Evolutionary conservation across 345 rosid species (phyloP).

Genomic region (Mallotus nudiflorus): DNA sequence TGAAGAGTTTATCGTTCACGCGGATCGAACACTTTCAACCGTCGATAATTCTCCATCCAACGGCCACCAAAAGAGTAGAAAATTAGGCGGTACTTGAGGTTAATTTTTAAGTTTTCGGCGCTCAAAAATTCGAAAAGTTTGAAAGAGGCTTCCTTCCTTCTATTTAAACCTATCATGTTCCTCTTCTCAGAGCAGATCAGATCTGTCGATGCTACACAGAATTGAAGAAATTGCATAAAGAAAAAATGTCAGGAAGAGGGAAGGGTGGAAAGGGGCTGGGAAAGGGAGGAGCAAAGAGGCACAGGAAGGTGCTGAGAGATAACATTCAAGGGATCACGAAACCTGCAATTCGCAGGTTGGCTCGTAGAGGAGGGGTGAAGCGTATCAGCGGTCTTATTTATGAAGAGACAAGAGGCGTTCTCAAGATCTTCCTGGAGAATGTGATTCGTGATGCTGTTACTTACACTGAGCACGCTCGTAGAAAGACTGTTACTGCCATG

Average conservation of each 20-base stretch:
- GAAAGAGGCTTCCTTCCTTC: too few species aligned
- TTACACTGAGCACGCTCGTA: slow-evolving; percentile 36
- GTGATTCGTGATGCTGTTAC: slow-evolving; percentile 40
- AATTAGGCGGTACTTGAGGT: background rate
- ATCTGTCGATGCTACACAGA: too few species aligned
- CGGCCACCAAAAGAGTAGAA: background rate
- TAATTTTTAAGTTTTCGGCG: too few species aligned
- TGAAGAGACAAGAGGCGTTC: slow-evolving; percentile 40
- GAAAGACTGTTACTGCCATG: slow-evolving; percentile 46
- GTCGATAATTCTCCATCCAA: background rate
- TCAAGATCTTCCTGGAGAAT: slow-evolving; percentile 41
- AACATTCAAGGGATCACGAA: background rate
- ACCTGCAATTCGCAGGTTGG: background rate
- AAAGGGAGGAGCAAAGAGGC: slow-evolving; percentile 48
- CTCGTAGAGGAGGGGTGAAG: slow-evolving; percentile 41
- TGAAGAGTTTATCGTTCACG: background rate
- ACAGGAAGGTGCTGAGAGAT: slow-evolving; percentile 36
- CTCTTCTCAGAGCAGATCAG: too few species aligned
- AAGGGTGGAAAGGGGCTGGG: slow-evolving; percentile 50
- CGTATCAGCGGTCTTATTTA: slow-evolving; percentile 20
- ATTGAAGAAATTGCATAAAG: too few species aligned
- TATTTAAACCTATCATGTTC: too few species aligned
- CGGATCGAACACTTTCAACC: background rate
- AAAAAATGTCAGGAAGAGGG: slow-evolving; percentile 40
- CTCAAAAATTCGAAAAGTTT: too few species aligned